phyloP scores from a whole-genome alignment of 768 basidiomycete genomes.

The Auricularia cornea region DNA sequence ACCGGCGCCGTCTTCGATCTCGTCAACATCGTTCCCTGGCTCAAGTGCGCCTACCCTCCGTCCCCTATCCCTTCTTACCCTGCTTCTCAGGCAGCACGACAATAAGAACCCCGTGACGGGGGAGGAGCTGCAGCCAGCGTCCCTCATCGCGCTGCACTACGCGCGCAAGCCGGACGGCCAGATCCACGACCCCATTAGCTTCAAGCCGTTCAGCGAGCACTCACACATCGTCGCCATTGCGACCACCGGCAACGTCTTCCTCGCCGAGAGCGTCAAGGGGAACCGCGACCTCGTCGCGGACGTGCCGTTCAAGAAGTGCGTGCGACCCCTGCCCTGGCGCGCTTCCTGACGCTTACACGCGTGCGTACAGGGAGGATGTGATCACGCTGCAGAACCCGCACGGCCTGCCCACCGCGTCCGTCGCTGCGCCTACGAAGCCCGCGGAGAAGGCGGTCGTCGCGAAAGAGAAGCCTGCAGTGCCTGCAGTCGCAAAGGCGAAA shows the following conservation, averaged over 20 bases:
- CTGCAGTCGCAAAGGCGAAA: conserved; percentile 23
- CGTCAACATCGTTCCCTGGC: conserved; percentile 88
- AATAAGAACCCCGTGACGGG: conserved; percentile 75
- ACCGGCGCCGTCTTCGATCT: conserved; percentile 80
- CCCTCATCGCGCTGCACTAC: conserved; percentile 74
- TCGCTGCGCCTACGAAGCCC: conserved; percentile 14
- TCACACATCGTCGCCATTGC: conserved; percentile 90
- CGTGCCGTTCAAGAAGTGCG: conserved; percentile 73
- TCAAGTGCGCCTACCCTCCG: conserved; percentile 58
- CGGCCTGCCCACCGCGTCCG: conserved; percentile 47
- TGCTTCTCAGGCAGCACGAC: conserved; percentile 55
- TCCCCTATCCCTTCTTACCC: background rate
- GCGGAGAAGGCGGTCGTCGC: conserved; percentile 13
- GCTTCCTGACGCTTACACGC: background rate
- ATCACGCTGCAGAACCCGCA: conserved; percentile 93
- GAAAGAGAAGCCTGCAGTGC: background rate
- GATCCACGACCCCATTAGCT: conserved; percentile 92
- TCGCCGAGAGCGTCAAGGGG: conserved; percentile 83
- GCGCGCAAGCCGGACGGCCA: conserved; percentile 78
- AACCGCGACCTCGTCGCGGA: conserved; percentile 84
- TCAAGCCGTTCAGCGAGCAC: conserved; percentile 95
- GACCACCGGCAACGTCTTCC: conserved; percentile 86
- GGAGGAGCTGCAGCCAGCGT: conserved; percentile 57
- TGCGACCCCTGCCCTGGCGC: conserved; percentile 1
- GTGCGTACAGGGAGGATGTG: conserved; percentile 59